These are phyloP conservation scores for Chrysosporium keratinophilum DNA, from an alignment of 2,329 filamentous ascomycete species.

Conservation along the genomic window DNA sequence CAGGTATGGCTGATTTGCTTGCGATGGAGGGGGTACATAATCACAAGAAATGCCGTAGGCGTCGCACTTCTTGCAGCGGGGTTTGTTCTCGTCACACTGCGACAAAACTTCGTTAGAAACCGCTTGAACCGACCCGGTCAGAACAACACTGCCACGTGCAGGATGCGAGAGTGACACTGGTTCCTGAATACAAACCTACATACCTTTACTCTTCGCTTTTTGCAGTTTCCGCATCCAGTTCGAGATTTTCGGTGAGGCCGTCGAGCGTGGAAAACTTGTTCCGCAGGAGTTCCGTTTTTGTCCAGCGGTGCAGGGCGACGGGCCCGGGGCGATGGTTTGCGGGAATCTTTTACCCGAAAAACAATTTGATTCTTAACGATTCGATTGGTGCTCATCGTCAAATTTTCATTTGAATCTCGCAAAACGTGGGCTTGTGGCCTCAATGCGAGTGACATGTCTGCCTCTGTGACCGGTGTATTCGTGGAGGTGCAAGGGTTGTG, in stretches of 20 bases:
- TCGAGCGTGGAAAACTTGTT: conserved; percentile 23
- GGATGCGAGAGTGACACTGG: neutral
- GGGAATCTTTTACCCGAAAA: conserved; percentile 15
- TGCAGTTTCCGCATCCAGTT: conserved; percentile 27
- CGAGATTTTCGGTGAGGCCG: conserved; percentile 29
- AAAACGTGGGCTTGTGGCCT: neutral
- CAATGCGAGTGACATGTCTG: neutral
- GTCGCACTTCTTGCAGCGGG: conserved; percentile 25
- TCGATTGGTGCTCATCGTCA: conserved; percentile 9
- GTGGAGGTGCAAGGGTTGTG: neutral
- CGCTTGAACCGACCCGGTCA: neutral
- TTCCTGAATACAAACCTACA: neutral
- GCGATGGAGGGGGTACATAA: conserved; percentile 18
- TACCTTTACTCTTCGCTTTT: conserved; percentile 30
- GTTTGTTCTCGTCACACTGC: conserved; percentile 30
- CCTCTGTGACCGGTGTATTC: neutral
- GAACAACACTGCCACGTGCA: neutral
- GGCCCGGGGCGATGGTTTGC: neutral
- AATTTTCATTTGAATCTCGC: neutral
- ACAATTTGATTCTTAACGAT: conserved; percentile 17
- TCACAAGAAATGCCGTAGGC: conserved; percentile 25
- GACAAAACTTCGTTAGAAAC: neutral
- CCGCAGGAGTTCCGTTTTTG: conserved; percentile 1
- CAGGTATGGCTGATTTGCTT: neutral
- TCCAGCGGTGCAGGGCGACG: neutral